Base-by-base conservation (phyloP, 495 filamentous ascomycete genomes). In the Collariella sp. region DNA sequence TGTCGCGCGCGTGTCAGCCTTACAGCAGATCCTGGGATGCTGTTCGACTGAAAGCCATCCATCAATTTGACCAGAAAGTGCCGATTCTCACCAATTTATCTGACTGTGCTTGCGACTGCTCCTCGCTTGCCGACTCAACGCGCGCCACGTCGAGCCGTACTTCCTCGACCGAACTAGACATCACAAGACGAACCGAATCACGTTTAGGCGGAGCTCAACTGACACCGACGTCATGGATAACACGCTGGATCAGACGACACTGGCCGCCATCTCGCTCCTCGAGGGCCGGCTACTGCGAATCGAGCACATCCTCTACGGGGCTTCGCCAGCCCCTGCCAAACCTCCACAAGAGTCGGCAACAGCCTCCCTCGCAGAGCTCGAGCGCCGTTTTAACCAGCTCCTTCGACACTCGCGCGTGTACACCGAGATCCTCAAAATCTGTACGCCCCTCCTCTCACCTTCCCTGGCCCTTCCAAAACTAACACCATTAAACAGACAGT, bases 201-300 rank as follows among this genome's bases (percentile, higher is more conserved):
- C 52, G 18, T 6, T 22, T 6, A 42, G 31, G 31, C 23, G 39
- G 31, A 59, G 16, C 29, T 41, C 35, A 19, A 26, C 26, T 9
- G 9, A 31, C 15, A 46, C 13, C n/a, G 22, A 58, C 55, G 46
- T 33, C 52, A 78, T 77, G 73, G 74, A 77, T 13, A 68, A 70
- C 50, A 67, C 65, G 1, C 64, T 79, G 7, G 79, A 80, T 59
- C 68, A 71, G 36, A 79, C 77, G 2, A 72, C 79, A 0, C 65
- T 80, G 5, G 72, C 74, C 29, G 91, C 90, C 1, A 81, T 94
- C 44, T 81, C 84, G 33, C 76, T 88, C 46, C 84, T 96, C 5
- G 85, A 91, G 60, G 72, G 73, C n/a, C 85, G 90, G 35, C 76
- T 96, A 31, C 74, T 76, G 44, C 79, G 86, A 23, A 72, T 94